Percentiles rank a stretch among this genome's conserved stretches.
Evolutionary conservation across 129 eudicot genomes (phyloP).

Genomic region (sunflower (Helianthus annuus)): HanXRQr2.0-SUNRISE NC_035442.2:143870965-143871464

Average conservation of each 20-base stretch:
- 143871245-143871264: conserved; percentile 34
- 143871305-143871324: conserved; percentile 40
- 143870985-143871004: conserved; percentile 69
- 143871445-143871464: conserved; percentile 17
- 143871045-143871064: conserved; percentile 33
- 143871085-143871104: conserved; percentile 45
- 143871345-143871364: conserved; percentile 51
- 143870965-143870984: conserved; percentile 20
- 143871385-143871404: conserved; percentile 35
- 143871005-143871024: conserved; percentile 61
- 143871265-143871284: conserved; percentile 37
- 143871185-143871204: not conserved
- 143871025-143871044: conserved; percentile 37
- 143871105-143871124: conserved; percentile 25
- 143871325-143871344: conserved; percentile 78
- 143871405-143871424: conserved; percentile 55
- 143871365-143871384: conserved; percentile 38
- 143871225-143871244: conserved; percentile 40
- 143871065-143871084: conserved; percentile 63
- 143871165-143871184: conserved; percentile 3
- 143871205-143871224: conserved; percentile 20
- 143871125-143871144: conserved; percentile 43
- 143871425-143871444: conserved; percentile 34
- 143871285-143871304: conserved; percentile 34
- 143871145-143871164: not conserved